Evolutionary conservation across 2,329 filamentous ascomycete species (phyloP).

Genomic region (Ascosphaera pollenicola): DNA sequence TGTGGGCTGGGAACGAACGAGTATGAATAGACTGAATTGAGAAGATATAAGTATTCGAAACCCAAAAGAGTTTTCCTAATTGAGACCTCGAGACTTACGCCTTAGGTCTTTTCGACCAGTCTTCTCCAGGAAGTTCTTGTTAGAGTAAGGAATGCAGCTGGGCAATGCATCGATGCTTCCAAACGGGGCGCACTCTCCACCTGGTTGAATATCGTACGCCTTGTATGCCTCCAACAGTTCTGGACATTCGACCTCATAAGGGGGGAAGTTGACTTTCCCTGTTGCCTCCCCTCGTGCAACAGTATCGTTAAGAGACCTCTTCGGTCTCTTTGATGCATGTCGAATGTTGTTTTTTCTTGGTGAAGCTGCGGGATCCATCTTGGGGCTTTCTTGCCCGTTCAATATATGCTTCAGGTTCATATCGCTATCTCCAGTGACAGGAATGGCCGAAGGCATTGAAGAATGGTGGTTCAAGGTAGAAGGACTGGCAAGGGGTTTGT

Average conservation of each 20-base stretch:
- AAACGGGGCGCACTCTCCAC: conserved; percentile 5
- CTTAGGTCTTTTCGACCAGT: conserved; percentile 77
- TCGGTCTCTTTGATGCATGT: too few species aligned
- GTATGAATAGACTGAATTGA: conserved; percentile 9
- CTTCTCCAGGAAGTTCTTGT: conserved; percentile 69
- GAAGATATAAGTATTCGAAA: conserved; percentile 1
- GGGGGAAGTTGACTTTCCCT: background rate
- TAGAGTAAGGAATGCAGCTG: conserved; percentile 79
- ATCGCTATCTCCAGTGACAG: too few species aligned
- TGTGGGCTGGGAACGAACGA: background rate
- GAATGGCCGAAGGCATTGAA: too few species aligned
- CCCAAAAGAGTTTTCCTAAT: background rate
- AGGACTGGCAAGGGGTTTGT: too few species aligned
- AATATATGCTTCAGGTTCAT: too few species aligned
- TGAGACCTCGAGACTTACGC: conserved; percentile 30
- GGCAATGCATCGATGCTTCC: conserved; percentile 38
- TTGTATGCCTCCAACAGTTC: background rate
- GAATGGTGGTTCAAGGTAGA: too few species aligned
- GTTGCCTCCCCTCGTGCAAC: background rate
- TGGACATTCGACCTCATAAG: background rate
- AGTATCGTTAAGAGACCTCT: background rate
- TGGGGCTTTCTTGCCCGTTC: too few species aligned
- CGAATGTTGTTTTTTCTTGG: too few species aligned
- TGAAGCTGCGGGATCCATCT: too few species aligned
- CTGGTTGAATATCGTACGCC: background rate